phyloP scores from a whole-genome alignment of 2,329 filamentous ascomycete species.

The Paecilomyces variotii region DNA sequence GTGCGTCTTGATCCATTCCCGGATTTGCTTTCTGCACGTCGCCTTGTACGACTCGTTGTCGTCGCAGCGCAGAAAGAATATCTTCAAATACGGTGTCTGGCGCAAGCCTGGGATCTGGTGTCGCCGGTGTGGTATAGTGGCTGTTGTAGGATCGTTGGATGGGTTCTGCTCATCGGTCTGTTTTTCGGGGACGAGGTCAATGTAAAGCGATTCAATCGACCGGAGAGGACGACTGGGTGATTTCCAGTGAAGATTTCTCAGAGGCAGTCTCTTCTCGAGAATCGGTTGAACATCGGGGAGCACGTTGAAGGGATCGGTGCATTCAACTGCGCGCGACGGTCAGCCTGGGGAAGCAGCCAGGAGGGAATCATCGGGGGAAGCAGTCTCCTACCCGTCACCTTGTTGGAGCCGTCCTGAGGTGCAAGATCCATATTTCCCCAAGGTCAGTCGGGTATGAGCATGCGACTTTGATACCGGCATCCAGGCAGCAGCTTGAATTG shows the following conservation, averaged over 20 bases:
- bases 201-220: conserved; percentile 86
- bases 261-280: conserved; percentile 68
- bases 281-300: conserved; percentile 75
- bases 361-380: neutral
- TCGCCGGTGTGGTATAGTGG: conserved; percentile 48
- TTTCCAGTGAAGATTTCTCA: conserved; percentile 94
- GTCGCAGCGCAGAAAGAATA: conserved; percentile 84
- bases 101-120: conserved; percentile 94
- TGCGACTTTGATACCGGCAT: conserved; percentile 17
- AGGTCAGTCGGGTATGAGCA: conserved; percentile 15
- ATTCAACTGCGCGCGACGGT: conserved; percentile 62
- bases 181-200: conserved; percentile 69
- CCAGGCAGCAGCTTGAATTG: conserved; percentile 11
- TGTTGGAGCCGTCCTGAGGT: conserved; percentile 52
- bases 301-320: conserved; percentile 84
- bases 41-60: conserved; percentile 92
- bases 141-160: conserved; percentile 29
- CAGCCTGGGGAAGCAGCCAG: conserved; percentile 7
- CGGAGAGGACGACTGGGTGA: conserved; percentile 83
- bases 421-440: conserved; percentile 35
- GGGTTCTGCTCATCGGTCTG: conserved; percentile 27
- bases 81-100: conserved; percentile 86
- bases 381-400: conserved; percentile 59
- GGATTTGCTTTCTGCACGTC: conserved; percentile 65
- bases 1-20: conserved; percentile 84